Base-by-base conservation (phyloP, 768 basidiomycete species). In the Pilatotrama ljubarskyi region DNA sequence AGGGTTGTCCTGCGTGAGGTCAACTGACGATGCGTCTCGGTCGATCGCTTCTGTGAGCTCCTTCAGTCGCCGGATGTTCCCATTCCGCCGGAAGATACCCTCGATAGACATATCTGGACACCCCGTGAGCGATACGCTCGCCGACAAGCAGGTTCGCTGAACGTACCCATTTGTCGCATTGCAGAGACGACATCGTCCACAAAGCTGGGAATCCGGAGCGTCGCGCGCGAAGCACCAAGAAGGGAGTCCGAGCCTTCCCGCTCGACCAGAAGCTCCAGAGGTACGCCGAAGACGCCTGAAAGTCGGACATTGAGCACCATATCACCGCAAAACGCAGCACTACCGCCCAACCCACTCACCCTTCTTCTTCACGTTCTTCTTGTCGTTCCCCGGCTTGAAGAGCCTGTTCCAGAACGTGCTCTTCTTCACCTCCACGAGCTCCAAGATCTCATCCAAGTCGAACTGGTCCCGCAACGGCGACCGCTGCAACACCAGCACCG, bases 121-220 rank as follows among this genome's bases (percentile, higher is more conserved):
- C 58, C 32, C 41, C 53, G 35, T 29, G 36, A 47, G 42, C 62
- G 20, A 59, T n/a, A 9, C 2, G 15, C 22, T n/a, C 26, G 18
- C 37, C 14, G 25, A 35, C 42, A 36, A 40, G n/a, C 29, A 22
- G 10, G 29, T 10, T 38, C 3, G 48, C 18, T 29, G 17, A 14
- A 76, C 89, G 64, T 57, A 97, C 96, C 96, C 97, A 98, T 98
- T 73, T 98, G 95, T 70, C 91, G 83, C 97, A 99, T 98, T 11
- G 97, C 95, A 51, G 94, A 96, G 46, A 99, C 86, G 59, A 97
- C 93, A 69, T 99, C 97, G 72, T 99, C 97, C 58, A 99, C 92
- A 72, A 99, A 98, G 73, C 93, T 98, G 14, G 97, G 97, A 20
- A 99, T 88, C 65, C 93, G 82, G 63, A 99, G 69, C 7, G 93